phyloP scores from a whole-genome alignment of 805 yeast genomes.

The Pichia cephalocereana region DNA sequence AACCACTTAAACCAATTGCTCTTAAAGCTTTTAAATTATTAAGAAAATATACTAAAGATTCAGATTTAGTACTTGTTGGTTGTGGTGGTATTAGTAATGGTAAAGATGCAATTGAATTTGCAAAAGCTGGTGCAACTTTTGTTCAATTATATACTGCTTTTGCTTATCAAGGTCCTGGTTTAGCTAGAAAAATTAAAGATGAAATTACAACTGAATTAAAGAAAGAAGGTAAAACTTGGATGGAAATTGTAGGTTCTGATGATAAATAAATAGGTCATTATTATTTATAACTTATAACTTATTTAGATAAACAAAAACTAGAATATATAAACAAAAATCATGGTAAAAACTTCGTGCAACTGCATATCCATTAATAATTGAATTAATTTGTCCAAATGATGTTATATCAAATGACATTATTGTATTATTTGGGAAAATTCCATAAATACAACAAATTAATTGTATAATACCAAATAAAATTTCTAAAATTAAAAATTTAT shows the following conservation, averaged over 20 bases:
- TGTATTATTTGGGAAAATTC: constrained; percentile 5
- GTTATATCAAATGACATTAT: constrained; percentile 7
- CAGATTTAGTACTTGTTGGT: constrained; percentile 70
- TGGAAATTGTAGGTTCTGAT: constrained; percentile 63
- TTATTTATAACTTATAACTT: too few relatives aligned
- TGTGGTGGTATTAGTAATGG: constrained; percentile 93
- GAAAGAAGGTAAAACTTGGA: constrained; percentile 78
- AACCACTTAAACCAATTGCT: constrained; percentile 75
- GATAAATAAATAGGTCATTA: constrained; percentile 26
- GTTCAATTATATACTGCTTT: constrained; percentile 82
- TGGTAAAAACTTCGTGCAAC: constrained; percentile 3
- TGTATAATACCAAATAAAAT: neutral
- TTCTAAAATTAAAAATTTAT: constrained; percentile 1
- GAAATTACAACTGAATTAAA: constrained; percentile 51
- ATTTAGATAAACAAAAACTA: too few relatives aligned
- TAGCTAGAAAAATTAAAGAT: constrained; percentile 51
- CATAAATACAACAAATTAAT: neutral
- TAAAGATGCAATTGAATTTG: constrained; percentile 83
- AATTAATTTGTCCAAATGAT: constrained; percentile 4
- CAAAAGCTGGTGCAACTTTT: constrained; percentile 88
- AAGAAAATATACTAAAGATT: constrained; percentile 68
- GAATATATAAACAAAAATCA: constrained; percentile 1
- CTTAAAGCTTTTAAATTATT: constrained; percentile 61
- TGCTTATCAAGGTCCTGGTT: constrained; percentile 89
- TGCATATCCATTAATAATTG: constrained; percentile 1